Evolutionary conservation across 257 asterid genomes (phyloP), one percentile per base, ranked within the genome.

Genomic region (Scutellaria barbata): DNA sequence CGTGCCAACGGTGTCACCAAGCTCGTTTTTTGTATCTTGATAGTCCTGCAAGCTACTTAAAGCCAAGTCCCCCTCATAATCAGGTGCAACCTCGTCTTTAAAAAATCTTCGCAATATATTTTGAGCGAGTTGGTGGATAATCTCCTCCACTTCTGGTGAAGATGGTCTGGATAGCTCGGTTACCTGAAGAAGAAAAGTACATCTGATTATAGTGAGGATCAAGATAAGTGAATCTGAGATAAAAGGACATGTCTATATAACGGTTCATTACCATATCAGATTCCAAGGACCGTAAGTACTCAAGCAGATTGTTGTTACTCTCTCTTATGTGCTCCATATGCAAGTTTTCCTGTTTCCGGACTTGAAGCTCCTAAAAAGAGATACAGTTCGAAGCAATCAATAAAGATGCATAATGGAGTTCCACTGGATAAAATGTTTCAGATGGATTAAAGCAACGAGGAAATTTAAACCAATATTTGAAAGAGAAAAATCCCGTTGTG

Each of bases 261-360:
- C 7, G 33, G 54, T 40, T 72, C 61, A 79, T 80, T 90, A 92
- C 99, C 96, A 90, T 92, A 43, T 92, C 86, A 18, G 97, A 80
- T 70, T 95, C 96, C 90, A 95, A 75, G 40, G 98, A 92, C 79
- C 98, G 79, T 33, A 95, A 80, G 79, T 91, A 92, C 77, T 95
- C 96, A 22, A 95, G 85, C 69, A 95, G 83, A 78, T 87, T 85
- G 78, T 95, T 95, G 72, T 88, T 83, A 68, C 90, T 84, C 57
- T 73, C 80, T 47, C 76, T 82, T 58, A 76, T 75, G 74, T 68
- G 84, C 87, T 88, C 96, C 83, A 87, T 83, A 66, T 80, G 83
- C 81, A 81, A 6, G 81, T 81, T 92, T 83, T 88, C 82, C 76
- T 81, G 92, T 79, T 80, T 82, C 79, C 16, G 80, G 39, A 84